Percentiles rank a stretch among this genome's conserved stretches.
These are phyloP conservation scores for Trypanosoma rangeli DNA, from an alignment of 208 protist genomes.

Conservation along the genomic window DNA sequence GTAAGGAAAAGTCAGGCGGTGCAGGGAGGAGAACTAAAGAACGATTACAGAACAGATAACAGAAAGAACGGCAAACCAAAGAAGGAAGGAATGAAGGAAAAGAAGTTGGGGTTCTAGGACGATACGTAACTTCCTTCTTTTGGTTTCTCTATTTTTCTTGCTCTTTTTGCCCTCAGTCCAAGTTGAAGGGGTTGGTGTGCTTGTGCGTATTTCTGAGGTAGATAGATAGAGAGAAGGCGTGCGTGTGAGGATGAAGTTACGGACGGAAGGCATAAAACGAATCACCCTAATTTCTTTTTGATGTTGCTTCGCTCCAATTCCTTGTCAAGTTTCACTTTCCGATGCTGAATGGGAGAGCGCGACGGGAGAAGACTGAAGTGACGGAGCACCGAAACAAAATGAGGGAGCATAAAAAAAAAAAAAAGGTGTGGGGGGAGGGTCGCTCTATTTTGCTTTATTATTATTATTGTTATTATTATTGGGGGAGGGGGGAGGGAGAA, in stretches of 20 bases:
- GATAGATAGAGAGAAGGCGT: too few species aligned
- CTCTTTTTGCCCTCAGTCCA: too few species aligned
- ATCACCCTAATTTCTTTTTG: too few species aligned
- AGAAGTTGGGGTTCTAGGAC: background rate
- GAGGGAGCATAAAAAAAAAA: background rate
- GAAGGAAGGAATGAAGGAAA: background rate
- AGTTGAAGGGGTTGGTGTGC: too few species aligned
- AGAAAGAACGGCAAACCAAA: too few species aligned
- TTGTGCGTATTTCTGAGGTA: too few species aligned
- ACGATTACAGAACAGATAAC: too few species aligned
- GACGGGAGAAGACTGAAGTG: conserved; percentile 49
- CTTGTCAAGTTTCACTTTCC: background rate
- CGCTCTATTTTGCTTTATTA: conserved; percentile 13
- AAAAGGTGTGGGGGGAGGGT: background rate
- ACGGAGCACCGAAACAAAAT: conserved; percentile 7
- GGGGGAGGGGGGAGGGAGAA: background rate
- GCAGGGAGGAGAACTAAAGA: too few species aligned
- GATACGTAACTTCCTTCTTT: conserved; percentile 1
- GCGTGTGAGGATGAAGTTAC: background rate
- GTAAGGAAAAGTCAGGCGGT: too few species aligned
- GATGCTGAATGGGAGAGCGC: background rate
- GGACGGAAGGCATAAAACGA: conserved; percentile 15
- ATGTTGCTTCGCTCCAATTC: background rate
- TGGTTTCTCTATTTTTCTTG: background rate
- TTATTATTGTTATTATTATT: conserved; percentile 14